Base-by-base conservation (phyloP, 192 early-diverging fungal species). In the Radiomyces spectabilis region DNA sequence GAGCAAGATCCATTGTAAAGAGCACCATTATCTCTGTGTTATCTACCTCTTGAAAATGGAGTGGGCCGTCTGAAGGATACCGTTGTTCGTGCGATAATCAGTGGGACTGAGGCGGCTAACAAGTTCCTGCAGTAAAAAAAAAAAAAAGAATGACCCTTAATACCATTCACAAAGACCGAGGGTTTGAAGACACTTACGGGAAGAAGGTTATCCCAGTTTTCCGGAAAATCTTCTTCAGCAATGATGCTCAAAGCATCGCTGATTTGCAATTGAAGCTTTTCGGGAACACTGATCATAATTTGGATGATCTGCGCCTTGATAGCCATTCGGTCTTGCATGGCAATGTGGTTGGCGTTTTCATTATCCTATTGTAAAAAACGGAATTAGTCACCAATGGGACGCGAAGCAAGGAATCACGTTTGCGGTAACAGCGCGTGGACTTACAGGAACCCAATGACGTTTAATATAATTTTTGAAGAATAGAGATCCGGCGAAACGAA, bases 401-500 rank as follows among this genome's bases (percentile, higher is more conserved):
- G n/a, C n/a, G n/a, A n/a, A n/a, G n/a, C n/a, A 42, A 37, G 59
- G n/a, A 9, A 75, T 47, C 13, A 48, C 58, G 19, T 72, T 66
- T 39, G 63, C 65, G 9, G 50, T 24, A 32, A 75, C 59, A 45
- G 73, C 71, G 63, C 59, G 33, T 56, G 13, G n/a, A 13, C 5
- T 61, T 67, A 72, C 69, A 33, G 37, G 46, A 40, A 74, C 63
- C 97, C 97, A 99, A 59, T 86, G 68, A 55, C 85, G 80, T 57
- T 91, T 90, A 59, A 98, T 75, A 75, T 84, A 93, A 71, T 99
- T 99, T 74, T 99, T 99, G 73, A 99, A 98, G 57, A 89, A 86
- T 43, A 99, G 68, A 18, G 89, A 79, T 4, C 83, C 89, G 3
- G 93, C 82, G 58, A 92, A 84, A 39, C 90, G 82, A 4, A 89